Evolutionary conservation across 176 grass and related monocot genomes (phyloP).

Genomic region (Oryza officinalis): DNA sequence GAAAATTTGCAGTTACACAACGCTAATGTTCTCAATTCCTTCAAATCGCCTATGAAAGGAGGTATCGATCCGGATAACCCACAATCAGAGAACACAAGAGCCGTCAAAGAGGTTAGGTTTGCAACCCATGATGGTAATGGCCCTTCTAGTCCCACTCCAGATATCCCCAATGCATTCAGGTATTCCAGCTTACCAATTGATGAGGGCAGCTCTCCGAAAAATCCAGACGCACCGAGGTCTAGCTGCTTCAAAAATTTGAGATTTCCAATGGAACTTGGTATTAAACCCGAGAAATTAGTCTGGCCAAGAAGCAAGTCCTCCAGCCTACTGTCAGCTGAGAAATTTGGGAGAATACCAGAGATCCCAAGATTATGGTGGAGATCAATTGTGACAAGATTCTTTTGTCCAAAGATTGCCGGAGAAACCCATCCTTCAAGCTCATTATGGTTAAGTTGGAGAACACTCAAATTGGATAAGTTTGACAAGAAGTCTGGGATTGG

Average conservation of each 20-base stretch:
- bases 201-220: no score
- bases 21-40: slow-evolving; percentile 14
- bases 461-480: slow-evolving; percentile 19
- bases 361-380: slow-evolving; percentile 16
- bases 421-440: slow-evolving; percentile 18
- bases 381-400: slow-evolving; percentile 40
- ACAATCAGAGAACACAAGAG: neutral
- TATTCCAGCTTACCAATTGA: no score
- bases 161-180: no score
- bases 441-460: slow-evolving; percentile 31
- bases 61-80: slow-evolving; percentile 36
- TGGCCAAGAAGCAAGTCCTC: no score
- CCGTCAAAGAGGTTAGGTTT: slow-evolving; percentile 1
- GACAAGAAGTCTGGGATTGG: slow-evolving; percentile 33
- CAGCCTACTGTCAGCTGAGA: no score
- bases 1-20: neutral
- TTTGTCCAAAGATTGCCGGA: slow-evolving; percentile 15
- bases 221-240: no score
- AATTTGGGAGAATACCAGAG: slow-evolving; percentile 8
- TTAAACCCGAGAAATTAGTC: no score
- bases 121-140: neutral
- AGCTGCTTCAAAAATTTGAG: no score
- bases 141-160: neutral
- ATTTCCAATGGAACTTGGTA: no score
- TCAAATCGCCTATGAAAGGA: slow-evolving; percentile 23